phyloP scores from a whole-genome alignment of 2,329 filamentous ascomycete genomes.

The Aspergillus pseudotamarii region DNA sequence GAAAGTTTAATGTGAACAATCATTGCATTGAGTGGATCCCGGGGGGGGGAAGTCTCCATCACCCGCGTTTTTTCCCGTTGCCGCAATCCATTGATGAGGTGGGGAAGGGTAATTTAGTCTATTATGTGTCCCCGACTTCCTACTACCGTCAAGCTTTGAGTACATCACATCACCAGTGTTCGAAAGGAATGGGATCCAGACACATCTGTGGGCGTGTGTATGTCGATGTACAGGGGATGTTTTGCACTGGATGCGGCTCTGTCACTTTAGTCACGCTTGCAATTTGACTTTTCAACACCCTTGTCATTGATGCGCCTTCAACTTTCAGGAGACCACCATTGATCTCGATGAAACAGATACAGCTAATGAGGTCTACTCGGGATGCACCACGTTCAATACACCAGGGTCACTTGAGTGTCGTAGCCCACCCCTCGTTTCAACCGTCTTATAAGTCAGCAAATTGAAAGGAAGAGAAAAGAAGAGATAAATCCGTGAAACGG shows the following conservation, averaged over 20 bases:
- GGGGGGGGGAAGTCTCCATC: neutral
- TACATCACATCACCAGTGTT: neutral
- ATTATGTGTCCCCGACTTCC: too few relatives aligned
- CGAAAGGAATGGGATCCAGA: neutral
- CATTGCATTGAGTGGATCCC: neutral
- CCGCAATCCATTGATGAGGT: neutral
- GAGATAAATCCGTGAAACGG: neutral
- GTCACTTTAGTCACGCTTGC: neutral
- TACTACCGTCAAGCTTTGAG: neutral
- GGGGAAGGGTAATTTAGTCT: neutral
- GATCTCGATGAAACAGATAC: neutral
- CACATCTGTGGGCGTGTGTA: neutral
- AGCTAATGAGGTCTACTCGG: neutral
- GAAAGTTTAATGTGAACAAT: neutral
- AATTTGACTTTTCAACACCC: neutral
- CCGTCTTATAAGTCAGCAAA: neutral
- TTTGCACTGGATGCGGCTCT: neutral
- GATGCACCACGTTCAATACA: neutral
- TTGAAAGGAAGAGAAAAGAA: neutral
- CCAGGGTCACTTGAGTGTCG: neutral
- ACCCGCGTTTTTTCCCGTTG: neutral
- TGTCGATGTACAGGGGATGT: neutral
- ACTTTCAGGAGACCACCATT: neutral
- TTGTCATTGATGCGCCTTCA: neutral
- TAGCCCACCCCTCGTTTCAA: neutral